Base-by-base conservation (phyloP, 208 protist species). In the Acanthamoeba healyi region DNA sequence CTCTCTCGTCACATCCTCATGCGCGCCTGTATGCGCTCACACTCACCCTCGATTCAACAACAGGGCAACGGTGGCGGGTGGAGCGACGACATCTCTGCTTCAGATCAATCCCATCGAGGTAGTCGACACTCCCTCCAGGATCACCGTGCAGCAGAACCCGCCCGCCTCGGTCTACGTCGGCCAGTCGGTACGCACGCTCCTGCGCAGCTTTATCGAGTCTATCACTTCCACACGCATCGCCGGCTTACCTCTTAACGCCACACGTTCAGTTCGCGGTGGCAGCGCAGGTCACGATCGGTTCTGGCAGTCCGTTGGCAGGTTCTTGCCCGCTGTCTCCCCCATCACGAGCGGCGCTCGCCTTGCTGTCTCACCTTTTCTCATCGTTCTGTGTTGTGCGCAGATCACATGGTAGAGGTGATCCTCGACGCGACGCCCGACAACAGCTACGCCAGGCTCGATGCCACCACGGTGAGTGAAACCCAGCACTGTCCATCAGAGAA, bases 261-360 rank as follows among this genome's bases (percentile, higher is more conserved):
- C 7, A 32, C 0, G 2, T 0, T 77, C 17, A 86, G 77, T 86
- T 86, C 77, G 32, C 24, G 9, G 32, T 86, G 26, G 26, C 42
- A 4, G 77, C 58, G 44, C 17, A 38, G 77, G 77, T 58, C n/a
- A 86, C 77, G 9, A 86, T 86, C 77, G 58, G 77, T 9, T 86
- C 77, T 24, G 77, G 77, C 22, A 86, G 77, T n/a, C 77, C 77
- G 44, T 26, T 86, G 40, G 72, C 72, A 82, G 72, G 72, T 82
- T 14, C n/a, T n/a, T n/a, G n/a, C n/a, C n/a, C n/a, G n/a, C n/a
- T n/a, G n/a, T n/a, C n/a, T n/a, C n/a, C n/a, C n/a, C n/a, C n/a
- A n/a, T n/a, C n/a, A n/a, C n/a, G n/a, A n/a, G n/a, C n/a, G n/a
- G n/a, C n/a, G n/a, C n/a, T n/a, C n/a, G 22, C 12, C 54, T 61